phyloP scores from a whole-genome alignment of 306 rosid species.

The Canavalia ensiformis region DNA sequence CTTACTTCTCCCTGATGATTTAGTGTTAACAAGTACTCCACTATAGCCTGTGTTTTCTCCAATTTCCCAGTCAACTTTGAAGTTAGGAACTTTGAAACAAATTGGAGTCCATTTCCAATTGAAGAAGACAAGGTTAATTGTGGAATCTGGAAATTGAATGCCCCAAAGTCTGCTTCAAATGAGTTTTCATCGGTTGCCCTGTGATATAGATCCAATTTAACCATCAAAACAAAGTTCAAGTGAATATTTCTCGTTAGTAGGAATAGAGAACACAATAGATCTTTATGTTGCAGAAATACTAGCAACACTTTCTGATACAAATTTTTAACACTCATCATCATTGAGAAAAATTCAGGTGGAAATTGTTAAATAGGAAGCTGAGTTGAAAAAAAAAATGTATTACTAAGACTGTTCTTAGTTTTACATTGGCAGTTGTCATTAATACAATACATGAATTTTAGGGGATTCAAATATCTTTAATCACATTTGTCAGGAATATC shows the following conservation, averaged over 20 bases:
- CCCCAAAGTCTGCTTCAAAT: slow-evolving; percentile 86
- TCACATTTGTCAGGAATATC: too few relatives aligned
- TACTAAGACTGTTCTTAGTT: too few relatives aligned
- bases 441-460: too few relatives aligned
- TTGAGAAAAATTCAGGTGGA: too few relatives aligned
- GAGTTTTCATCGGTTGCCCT: slow-evolving; percentile 90
- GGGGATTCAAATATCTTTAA: too few relatives aligned
- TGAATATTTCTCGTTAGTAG: neutral
- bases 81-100: slow-evolving; percentile 69
- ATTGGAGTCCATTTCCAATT: slow-evolving; percentile 79
- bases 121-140: slow-evolving; percentile 76
- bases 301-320: too few relatives aligned
- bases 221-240: slow-evolving; percentile 14
- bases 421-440: too few relatives aligned
- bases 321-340: too few relatives aligned
- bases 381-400: too few relatives aligned
- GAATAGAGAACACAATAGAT: neutral
- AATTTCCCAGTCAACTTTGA: slow-evolving; percentile 63
- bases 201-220: slow-evolving; percentile 38
- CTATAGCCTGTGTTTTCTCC: slow-evolving; percentile 75
- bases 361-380: too few relatives aligned
- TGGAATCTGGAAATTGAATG: slow-evolving; percentile 73
- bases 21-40: slow-evolving; percentile 77
- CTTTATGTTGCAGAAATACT: neutral
- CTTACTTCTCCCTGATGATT: slow-evolving; percentile 78